A percentile compares a stretch with the other conserved stretches of the same genome.
Evolutionary conservation across 2,329 filamentous ascomycete species (phyloP).

Genomic region (Colletotrichum australisinense): DNA sequence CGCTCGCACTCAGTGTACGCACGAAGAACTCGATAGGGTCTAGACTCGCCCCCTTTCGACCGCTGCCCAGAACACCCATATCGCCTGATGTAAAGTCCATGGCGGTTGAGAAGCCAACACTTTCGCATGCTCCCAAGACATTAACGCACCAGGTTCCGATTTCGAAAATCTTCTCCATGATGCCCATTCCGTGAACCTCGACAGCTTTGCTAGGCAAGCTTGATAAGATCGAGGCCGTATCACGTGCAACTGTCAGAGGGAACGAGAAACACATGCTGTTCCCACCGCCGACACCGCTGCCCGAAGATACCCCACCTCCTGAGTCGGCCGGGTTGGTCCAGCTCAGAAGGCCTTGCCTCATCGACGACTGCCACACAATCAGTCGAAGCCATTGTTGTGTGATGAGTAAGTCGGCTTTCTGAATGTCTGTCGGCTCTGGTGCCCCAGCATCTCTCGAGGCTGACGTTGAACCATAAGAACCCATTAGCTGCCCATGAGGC

Average conservation of each 20-base stretch:
- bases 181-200: constrained; percentile 61
- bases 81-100: constrained; percentile 48
- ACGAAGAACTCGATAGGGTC: constrained; percentile 59
- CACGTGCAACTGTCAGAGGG: constrained; percentile 70
- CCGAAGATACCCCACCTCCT: constrained; percentile 14
- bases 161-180: constrained; percentile 63
- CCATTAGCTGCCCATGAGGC: constrained; percentile 19
- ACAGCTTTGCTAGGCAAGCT: constrained; percentile 54
- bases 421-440: constrained; percentile 67
- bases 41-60: constrained; percentile 45
- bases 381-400: constrained; percentile 78
- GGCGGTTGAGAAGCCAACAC: constrained; percentile 37
- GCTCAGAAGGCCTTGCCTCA: constrained; percentile 73
- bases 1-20: constrained; percentile 54
- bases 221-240: constrained; percentile 59
- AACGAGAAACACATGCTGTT: constrained; percentile 70
- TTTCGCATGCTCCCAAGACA: constrained; percentile 51
- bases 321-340: constrained; percentile 47
- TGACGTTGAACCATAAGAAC: constrained; percentile 19
- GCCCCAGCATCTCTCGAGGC: constrained; percentile 25
- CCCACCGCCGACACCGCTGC: constrained; percentile 6
- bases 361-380: constrained; percentile 79
- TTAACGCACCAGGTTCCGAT: constrained; percentile 58
- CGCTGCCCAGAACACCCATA: constrained; percentile 45
- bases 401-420: constrained; percentile 75